A percentile compares a stretch with the other conserved stretches of the same genome.
Conservation (phyloP, 306 rosid species). For the Glycine soja region DNA sequence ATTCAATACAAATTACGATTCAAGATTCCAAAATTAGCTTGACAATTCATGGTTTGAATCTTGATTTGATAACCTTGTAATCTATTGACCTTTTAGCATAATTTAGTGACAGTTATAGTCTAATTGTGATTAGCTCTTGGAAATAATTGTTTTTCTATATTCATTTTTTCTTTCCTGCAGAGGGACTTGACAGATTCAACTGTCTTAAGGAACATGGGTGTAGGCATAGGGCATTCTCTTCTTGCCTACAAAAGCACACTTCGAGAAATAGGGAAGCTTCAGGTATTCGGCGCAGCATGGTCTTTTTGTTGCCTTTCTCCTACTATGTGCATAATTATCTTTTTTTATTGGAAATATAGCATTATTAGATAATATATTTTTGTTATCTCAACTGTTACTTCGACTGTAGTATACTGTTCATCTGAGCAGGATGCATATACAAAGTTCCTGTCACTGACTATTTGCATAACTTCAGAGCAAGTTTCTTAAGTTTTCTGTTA, state of each 20-base stretch:
- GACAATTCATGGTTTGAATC: background rate
- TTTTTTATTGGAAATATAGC: background rate
- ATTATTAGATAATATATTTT: conserved; percentile 5
- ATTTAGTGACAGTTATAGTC: conserved; percentile 23
- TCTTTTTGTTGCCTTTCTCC: conserved; percentile 2
- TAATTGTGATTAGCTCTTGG: conserved; percentile 23
- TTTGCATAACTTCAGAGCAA: conserved; percentile 12
- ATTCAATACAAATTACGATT: background rate
- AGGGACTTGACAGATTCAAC: conserved; percentile 95
- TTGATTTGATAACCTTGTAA: background rate
- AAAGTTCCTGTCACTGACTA: conserved; percentile 31
- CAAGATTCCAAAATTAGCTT: background rate
- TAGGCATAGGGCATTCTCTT: conserved; percentile 87
- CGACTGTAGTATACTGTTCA: conserved; percentile 14
- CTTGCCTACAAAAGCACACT: conserved; percentile 88
- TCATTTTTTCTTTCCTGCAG: conserved; percentile 48
- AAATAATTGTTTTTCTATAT: conserved; percentile 10
- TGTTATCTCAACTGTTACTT: conserved; percentile 29
- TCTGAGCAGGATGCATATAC: conserved; percentile 11
- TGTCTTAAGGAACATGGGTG: conserved; percentile 89
- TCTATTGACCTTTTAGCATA: conserved; percentile 20
- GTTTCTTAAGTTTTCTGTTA: conserved; percentile 31
- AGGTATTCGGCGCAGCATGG: conserved; percentile 57
- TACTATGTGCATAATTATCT: conserved; percentile 23
- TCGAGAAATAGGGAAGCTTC: conserved; percentile 84